phyloP scores from a whole-genome alignment of 2,329 filamentous ascomycete species.

The Aureobasidium sp. region DNA sequence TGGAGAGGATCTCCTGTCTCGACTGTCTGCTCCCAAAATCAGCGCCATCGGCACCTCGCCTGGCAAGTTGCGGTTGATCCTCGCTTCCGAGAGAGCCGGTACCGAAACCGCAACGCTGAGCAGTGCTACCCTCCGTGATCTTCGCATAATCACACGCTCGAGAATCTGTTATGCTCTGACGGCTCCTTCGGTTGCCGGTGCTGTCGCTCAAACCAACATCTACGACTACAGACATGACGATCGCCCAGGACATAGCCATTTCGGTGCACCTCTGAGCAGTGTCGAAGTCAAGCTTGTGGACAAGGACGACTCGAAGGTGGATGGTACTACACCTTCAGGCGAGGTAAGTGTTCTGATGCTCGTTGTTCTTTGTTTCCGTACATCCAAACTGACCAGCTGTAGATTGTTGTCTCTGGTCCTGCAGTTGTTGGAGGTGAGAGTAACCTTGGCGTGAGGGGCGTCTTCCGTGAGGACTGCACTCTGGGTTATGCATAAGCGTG shows the following conservation, averaged over 20 bases:
- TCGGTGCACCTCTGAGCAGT: conserved; percentile 73
- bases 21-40: conserved; percentile 50
- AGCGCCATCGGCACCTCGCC: conserved; percentile 55
- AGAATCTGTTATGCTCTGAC: conserved; percentile 81
- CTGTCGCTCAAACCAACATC: conserved; percentile 77
- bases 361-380: too few relatives aligned
- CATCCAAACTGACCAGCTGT: background rate
- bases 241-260: conserved; percentile 52
- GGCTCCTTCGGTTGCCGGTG: conserved; percentile 75
- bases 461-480: conserved; percentile 65
- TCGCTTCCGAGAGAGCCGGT: conserved; percentile 67
- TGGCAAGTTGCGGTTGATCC: conserved; percentile 73
- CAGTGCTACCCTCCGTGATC: conserved; percentile 64
- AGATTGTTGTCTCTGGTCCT: conserved; percentile 68
- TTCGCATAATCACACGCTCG: conserved; percentile 73
- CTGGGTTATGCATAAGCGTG: conserved; percentile 36
- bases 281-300: conserved; percentile 72
- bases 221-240: conserved; percentile 70
- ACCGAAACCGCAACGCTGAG: conserved; percentile 52
- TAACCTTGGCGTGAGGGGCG: conserved; percentile 56
- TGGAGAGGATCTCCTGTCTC: conserved; percentile 54
- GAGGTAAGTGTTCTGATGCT: conserved; percentile 19
- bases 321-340: conserved; percentile 46
- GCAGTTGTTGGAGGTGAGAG: conserved; percentile 63
- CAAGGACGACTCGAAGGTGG: conserved; percentile 53